These are phyloP conservation scores for Yarrowia galli DNA, from an alignment of 1,139 yeast genomes.

Conservation along the genomic window DNA sequence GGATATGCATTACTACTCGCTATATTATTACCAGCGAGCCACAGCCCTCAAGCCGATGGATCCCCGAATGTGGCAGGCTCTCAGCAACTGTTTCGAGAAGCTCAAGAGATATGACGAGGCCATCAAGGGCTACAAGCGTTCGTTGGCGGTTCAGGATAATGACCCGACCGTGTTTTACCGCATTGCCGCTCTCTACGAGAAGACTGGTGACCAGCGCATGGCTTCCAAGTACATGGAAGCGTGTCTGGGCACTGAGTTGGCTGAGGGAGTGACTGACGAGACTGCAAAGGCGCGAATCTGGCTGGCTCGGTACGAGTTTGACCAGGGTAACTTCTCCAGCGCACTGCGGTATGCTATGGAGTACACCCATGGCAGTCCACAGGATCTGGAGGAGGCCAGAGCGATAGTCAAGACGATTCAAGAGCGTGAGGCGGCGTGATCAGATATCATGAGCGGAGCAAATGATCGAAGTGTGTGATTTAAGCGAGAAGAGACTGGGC, in stretches of 20 bases:
- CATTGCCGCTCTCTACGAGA: constrained; percentile 72
- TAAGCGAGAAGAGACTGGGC: no score
- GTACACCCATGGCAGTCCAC: constrained; percentile 77
- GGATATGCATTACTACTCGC: constrained; percentile 92
- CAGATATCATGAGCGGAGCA: no score
- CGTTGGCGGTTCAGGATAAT: constrained; percentile 56
- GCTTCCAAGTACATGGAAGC: constrained; percentile 73
- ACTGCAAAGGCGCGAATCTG: constrained; percentile 84
- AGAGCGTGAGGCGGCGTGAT: constrained; percentile 54
- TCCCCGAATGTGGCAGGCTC: constrained; percentile 95
- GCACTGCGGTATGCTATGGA: constrained; percentile 81
- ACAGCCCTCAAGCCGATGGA: constrained; percentile 88
- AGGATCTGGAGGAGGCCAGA: constrained; percentile 89
- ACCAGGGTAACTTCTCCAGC: constrained; percentile 62
- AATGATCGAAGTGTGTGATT: no score
- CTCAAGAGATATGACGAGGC: constrained; percentile 73
- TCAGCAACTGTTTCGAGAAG: constrained; percentile 88
- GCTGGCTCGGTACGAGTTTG: constrained; percentile 78
- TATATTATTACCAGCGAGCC: constrained; percentile 91
- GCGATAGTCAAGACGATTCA: constrained; percentile 60
- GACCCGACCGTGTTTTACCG: constrained; percentile 67
- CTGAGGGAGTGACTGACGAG: constrained; percentile 71
- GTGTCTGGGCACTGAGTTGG: constrained; percentile 70
- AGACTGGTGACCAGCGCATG: constrained; percentile 59
- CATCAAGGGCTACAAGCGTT: constrained; percentile 61